Percentiles rank a stretch among this genome's conserved stretches.
Evolutionary conservation across 495 filamentous ascomycete genomes (phyloP).

Genomic region (Penicillium mononematosum): DNA sequence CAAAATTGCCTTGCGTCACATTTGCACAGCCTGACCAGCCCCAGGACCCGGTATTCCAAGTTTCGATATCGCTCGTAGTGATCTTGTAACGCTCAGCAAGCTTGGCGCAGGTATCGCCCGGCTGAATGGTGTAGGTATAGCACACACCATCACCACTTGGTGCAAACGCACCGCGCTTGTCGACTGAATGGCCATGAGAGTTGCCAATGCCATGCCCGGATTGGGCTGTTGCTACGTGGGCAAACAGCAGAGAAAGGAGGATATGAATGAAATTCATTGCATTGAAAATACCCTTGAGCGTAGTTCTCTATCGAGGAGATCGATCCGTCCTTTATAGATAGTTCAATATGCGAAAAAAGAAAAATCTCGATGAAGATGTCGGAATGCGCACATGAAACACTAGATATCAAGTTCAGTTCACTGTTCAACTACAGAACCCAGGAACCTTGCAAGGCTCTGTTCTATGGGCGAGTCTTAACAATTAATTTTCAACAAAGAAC

Average conservation of each 20-base stretch:
- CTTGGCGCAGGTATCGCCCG: constrained; percentile 9
- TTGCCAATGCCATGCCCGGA: not conserved
- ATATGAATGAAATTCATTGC: constrained; percentile 2
- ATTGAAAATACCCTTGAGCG: not conserved
- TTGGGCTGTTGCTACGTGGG: not conserved
- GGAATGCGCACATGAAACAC: not conserved
- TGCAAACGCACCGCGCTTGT: not conserved
- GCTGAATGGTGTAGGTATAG: constrained; percentile 8
- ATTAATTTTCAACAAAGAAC: constrained; percentile 1
- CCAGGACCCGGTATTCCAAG: constrained; percentile 13
- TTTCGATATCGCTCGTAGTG: constrained; percentile 14
- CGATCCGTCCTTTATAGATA: not conserved
- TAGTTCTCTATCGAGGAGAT: not conserved
- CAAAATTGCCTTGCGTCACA: constrained; percentile 10
- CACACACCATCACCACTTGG: constrained; percentile 1
- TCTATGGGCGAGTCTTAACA: not conserved
- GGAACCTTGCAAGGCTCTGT: not conserved
- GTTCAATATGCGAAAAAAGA: not conserved
- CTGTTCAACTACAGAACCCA: not conserved
- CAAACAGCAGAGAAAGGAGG: not conserved
- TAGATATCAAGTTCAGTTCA: not conserved
- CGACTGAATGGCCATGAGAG: not conserved
- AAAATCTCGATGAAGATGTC: not conserved
- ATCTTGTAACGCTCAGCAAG: constrained; percentile 12
- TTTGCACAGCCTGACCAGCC: constrained; percentile 16